Percentiles rank a stretch among this genome's conserved stretches.
Evolutionary conservation across 352 stramenopile species (phyloP).

Genomic region (Pythium angustatum): DNA sequence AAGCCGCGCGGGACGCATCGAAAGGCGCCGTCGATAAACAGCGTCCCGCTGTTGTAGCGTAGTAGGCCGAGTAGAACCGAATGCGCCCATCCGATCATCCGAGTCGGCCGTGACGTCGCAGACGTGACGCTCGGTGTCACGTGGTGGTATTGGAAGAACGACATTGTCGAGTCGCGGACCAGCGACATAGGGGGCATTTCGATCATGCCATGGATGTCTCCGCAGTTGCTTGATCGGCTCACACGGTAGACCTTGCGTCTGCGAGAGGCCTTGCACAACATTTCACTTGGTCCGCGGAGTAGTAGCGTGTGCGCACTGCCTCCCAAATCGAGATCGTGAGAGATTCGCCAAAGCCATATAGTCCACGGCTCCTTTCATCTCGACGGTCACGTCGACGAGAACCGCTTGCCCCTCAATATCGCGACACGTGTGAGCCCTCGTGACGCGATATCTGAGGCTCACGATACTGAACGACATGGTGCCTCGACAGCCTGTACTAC

Average conservation of each 20-base stretch:
- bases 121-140: neutral
- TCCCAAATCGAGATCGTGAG: neutral
- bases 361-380: constrained; percentile 5
- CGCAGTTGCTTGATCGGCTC: neutral
- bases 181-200: constrained; percentile 1
- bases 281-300: neutral
- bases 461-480: constrained; percentile 1
- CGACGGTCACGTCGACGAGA: neutral
- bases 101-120: neutral
- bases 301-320: constrained; percentile 1
- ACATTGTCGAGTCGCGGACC: neutral
- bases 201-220: constrained; percentile 8
- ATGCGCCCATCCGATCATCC: constrained; percentile 28
- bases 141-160: constrained; percentile 3
- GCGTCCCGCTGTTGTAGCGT: constrained; percentile 20
- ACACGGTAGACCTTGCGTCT: constrained; percentile 16
- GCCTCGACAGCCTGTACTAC: constrained; percentile 2
- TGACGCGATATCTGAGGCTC: neutral
- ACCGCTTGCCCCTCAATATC: neutral
- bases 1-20: constrained; percentile 20
- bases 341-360: constrained; percentile 1
- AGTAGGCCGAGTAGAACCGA: constrained; percentile 24
- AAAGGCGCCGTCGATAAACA: constrained; percentile 35
- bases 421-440: constrained; percentile 8
- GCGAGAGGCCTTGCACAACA: constrained; percentile 2